Conservation (phyloP, 805 yeast genomes). For the Zygosaccharomyces bisporus region DNA sequence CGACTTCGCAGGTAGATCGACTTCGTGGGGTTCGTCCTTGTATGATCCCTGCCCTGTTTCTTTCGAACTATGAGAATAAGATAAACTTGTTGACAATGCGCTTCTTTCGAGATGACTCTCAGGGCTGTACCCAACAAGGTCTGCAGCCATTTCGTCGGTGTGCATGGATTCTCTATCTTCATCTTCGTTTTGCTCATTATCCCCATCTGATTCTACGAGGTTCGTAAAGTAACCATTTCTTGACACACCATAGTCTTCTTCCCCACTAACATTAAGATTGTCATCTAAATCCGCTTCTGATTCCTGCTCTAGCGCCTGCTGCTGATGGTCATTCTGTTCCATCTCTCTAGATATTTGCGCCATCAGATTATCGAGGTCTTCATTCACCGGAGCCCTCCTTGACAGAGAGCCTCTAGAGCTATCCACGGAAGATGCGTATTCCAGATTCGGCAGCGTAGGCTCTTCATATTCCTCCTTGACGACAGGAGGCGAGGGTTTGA, state of each 20-base stretch:
- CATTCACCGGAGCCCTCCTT: conserved; percentile 21
- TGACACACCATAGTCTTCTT: conserved; percentile 22
- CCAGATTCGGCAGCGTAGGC: conserved; percentile 7
- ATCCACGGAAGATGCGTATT: conserved; percentile 3
- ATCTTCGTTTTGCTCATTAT: conserved; percentile 2
- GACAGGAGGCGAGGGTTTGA: conserved; percentile 2
- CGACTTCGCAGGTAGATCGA: neutral
- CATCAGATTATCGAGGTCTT: conserved; percentile 33
- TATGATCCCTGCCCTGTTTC: conserved; percentile 2
- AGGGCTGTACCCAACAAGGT: conserved; percentile 1
- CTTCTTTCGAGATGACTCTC: conserved; percentile 1
- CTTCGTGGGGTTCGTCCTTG: neutral
- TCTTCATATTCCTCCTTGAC: conserved; percentile 7
- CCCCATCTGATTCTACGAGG: conserved; percentile 14
- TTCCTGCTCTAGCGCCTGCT: neutral
- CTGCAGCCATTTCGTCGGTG: neutral
- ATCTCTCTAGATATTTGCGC: conserved; percentile 33
- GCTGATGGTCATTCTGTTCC: conserved; percentile 20
- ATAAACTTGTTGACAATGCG: conserved; percentile 1
- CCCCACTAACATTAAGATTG: conserved; percentile 12
- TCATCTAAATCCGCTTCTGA: neutral
- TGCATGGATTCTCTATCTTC: neutral
- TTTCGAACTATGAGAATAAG: conserved; percentile 5
- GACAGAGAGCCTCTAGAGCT: conserved; percentile 11
- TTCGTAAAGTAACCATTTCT: conserved; percentile 25